Conservation (phyloP, 129 eudicot genomes). For the Saussurea involucrata region DNA sequence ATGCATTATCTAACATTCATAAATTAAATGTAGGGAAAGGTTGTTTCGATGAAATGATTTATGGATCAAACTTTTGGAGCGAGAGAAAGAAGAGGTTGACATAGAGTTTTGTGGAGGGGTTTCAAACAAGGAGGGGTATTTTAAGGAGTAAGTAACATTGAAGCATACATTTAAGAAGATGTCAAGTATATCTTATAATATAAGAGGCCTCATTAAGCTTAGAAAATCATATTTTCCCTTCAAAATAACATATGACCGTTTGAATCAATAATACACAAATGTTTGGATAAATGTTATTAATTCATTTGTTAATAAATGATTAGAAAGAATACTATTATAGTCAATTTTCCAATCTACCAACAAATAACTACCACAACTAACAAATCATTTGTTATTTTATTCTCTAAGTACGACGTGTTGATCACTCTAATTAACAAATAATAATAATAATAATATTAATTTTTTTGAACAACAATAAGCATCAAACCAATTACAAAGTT, state of each 20-base stretch:
- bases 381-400: not conserved
- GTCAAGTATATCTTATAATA: not conserved
- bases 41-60: not conserved
- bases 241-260: not conserved
- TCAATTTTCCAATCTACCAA: not conserved
- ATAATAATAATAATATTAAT: no score
- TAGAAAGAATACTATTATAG: not conserved
- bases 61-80: not conserved
- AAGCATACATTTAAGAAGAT: not conserved
- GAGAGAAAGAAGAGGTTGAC: not conserved
- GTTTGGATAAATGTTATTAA: no score
- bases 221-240: not conserved
- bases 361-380: not conserved
- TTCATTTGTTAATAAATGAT: not conserved
- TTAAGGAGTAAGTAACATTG: not conserved
- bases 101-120: not conserved
- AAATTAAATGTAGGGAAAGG: not conserved
- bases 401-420: not conserved
- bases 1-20: not conserved
- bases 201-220: not conserved
- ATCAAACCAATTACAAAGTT: no score
- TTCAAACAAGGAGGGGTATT: not conserved
- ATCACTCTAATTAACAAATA: not conserved
- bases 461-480: no score
- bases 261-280: not conserved